Conservation (phyloP, 352 stramenopile species). For the Pythium aquatile region DNA sequence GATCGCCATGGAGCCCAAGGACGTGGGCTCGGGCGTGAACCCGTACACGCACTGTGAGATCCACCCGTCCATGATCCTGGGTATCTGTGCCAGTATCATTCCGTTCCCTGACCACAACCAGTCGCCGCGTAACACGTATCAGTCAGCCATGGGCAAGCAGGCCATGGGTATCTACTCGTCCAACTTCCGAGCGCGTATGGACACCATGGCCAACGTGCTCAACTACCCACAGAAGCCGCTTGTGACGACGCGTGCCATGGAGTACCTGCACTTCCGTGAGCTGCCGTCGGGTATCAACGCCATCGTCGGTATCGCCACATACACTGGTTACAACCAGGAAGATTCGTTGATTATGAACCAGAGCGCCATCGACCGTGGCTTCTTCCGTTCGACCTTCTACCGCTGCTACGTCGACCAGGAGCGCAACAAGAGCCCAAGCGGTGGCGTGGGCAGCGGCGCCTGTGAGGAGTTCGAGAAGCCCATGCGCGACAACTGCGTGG, state of each 20-base stretch:
- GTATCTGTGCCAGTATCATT: conserved; percentile 99
- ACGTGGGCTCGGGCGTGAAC: conserved; percentile 84
- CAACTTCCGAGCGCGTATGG: conserved; percentile 99
- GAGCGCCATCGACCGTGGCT: conserved; percentile 97
- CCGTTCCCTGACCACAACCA: conserved; percentile 99
- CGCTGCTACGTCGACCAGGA: conserved; percentile 97
- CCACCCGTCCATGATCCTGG: conserved; percentile 99
- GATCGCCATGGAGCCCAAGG: conserved; percentile 99
- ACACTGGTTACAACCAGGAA: conserved; percentile 98
- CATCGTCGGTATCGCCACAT: conserved; percentile 88
- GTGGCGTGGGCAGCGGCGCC: conserved; percentile 53
- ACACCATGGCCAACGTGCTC: conserved; percentile 99
- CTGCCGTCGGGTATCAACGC: conserved; percentile 99
- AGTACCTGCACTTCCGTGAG: conserved; percentile 98
- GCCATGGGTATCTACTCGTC: conserved; percentile 99
- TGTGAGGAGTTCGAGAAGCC: conserved; percentile 96
- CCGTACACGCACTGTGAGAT: conserved; percentile 99
- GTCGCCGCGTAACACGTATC: conserved; percentile 99
- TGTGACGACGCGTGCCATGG: conserved; percentile 98
- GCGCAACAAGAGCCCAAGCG: conserved; percentile 81
- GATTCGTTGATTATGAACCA: conserved; percentile 99
- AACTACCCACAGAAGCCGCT: conserved; percentile 99
- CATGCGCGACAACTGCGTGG: conserved; percentile 91
- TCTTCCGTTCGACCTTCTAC: conserved; percentile 99
- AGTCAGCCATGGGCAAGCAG: conserved; percentile 99